These are phyloP conservation scores for Cucumis hystrix DNA, from an alignment of 306 rosid species.

Conservation along the genomic window DNA sequence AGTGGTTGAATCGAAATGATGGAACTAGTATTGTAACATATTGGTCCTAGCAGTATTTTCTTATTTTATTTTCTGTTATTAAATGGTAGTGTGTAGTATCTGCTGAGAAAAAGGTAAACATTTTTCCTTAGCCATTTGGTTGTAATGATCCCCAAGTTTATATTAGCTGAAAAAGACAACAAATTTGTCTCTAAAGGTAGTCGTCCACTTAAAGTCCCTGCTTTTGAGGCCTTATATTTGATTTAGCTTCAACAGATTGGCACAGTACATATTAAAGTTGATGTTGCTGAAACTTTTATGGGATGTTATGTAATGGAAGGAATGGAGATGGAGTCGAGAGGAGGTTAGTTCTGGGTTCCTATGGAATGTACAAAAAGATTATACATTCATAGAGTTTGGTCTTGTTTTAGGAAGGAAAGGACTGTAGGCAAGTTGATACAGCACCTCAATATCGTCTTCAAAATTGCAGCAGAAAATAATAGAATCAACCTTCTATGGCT, in stretches of 20 bases:
- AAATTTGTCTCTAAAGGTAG: background rate
- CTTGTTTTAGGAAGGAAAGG: background rate
- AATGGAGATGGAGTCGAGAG: background rate
- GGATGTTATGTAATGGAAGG: background rate
- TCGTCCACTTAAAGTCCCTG: background rate
- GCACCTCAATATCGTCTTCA: background rate
- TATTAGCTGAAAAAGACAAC: background rate
- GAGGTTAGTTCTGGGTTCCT: background rate
- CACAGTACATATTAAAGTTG: background rate
- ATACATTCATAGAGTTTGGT: background rate
- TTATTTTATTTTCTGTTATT: background rate
- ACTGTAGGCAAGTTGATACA: background rate
- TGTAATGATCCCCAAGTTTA: background rate
- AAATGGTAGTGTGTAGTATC: background rate
- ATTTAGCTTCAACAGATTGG: background rate
- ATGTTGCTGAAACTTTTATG: background rate
- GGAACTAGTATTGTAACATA: background rate
- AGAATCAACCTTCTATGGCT: background rate
- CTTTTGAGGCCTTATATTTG: background rate
- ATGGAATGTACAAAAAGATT: background rate
- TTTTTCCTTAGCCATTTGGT: background rate
- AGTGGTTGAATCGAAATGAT: constrained; percentile 14
- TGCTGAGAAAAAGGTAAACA: background rate
- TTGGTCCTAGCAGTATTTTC: background rate
- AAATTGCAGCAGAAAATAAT: background rate